Evolutionary conservation across 2,329 filamentous ascomycete species (phyloP).

Genomic region (Penicillium sp.): DNA sequence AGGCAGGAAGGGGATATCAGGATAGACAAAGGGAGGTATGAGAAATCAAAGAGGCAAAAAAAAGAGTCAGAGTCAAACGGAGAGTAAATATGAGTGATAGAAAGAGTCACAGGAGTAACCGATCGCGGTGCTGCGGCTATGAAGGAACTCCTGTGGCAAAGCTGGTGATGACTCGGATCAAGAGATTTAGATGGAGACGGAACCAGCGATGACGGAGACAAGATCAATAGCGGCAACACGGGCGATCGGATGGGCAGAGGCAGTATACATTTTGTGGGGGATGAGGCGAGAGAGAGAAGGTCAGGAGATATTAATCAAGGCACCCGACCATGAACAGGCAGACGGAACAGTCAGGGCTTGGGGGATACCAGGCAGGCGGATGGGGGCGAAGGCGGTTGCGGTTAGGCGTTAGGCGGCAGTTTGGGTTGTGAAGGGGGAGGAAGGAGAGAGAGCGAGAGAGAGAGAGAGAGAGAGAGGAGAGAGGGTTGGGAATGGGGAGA

Average conservation of each 20-base stretch:
- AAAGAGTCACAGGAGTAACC: constrained; percentile 19
- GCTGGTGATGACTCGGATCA: constrained; percentile 21
- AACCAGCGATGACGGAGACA: constrained; percentile 29
- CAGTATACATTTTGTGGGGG: constrained; percentile 45
- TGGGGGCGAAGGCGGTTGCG: constrained; percentile 3
- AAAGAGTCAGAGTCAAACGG: neutral
- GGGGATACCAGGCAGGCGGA: constrained; percentile 7
- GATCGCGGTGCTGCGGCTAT: constrained; percentile 29
- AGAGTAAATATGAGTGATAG: neutral
- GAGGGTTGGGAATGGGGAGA: neutral
- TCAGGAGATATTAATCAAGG: constrained; percentile 12
- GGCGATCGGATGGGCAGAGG: constrained; percentile 40
- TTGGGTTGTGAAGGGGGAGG: constrained; percentile 5
- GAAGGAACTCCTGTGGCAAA: constrained; percentile 12
- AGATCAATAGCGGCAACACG: constrained; percentile 39
- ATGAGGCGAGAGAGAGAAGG: constrained; percentile 16
- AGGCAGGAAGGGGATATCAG: neutral
- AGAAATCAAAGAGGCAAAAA: neutral
- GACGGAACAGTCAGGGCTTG: constrained; percentile 25
- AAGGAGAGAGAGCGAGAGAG: neutral
- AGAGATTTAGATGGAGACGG: constrained; percentile 26
- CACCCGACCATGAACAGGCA: constrained; percentile 38
- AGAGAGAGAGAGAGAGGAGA: neutral
- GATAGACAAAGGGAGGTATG: neutral
- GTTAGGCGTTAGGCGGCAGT: constrained; percentile 4